phyloP scores from a whole-genome alignment of 2,329 filamentous ascomycete species.

The Fusarium hostae region DNA sequence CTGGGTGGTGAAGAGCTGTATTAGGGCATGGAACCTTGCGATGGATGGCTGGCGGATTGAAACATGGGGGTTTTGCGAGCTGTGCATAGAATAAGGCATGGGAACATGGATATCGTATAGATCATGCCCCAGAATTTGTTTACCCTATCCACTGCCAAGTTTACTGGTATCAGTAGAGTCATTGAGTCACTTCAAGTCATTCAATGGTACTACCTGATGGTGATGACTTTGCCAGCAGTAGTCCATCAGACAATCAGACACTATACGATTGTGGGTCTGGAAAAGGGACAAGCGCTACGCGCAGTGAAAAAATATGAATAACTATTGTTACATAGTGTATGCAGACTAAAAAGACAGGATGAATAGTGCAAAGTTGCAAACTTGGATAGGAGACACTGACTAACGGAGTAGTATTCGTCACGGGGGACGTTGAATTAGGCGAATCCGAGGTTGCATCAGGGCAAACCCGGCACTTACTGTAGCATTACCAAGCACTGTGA shows the following conservation, averaged over 20 bases:
- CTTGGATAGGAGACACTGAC: background rate
- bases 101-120: background rate
- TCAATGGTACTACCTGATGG: background rate
- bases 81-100: background rate
- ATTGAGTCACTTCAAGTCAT: background rate
- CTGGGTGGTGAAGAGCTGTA: background rate
- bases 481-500: background rate
- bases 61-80: background rate
- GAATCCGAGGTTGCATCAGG: constrained; percentile 1
- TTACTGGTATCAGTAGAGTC: background rate
- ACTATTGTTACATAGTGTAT: background rate
- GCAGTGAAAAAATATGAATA: background rate
- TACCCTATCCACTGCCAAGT: background rate
- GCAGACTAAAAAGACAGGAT: background rate
- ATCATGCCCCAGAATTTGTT: background rate
- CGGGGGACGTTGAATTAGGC: background rate
- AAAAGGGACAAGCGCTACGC: background rate
- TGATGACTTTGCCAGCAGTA: background rate
- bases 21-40: background rate
- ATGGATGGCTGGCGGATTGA: background rate
- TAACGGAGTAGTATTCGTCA: background rate
- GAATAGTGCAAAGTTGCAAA: background rate
- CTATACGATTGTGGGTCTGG: too few relatives aligned
- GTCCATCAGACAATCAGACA: background rate
- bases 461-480: background rate